Evolutionary conservation across 495 filamentous ascomycete genomes (phyloP), one percentile per base, ranked within the genome.

Genomic region (Neurospora sp.): DNA sequence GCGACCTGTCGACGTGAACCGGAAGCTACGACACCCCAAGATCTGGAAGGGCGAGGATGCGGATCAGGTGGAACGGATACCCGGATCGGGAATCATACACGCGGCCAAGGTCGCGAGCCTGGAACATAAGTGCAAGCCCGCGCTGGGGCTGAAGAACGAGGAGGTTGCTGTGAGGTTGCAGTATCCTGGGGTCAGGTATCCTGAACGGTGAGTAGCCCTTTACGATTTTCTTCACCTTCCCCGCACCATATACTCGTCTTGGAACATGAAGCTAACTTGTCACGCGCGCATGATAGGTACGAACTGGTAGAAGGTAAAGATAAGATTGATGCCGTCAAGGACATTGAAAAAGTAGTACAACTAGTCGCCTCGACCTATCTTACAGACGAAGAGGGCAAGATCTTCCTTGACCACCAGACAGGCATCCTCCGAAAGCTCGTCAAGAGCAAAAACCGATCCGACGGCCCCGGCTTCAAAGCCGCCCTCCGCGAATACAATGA

Each of bases 261-360:
- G 35, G 35, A 35, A 39, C 53, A 40, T 69, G 8, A 61, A 73
- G 37, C 70, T 71, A 70, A 70, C 65, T 75, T 80, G 74, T 77
- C 76, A 31, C 31, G 70, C 70, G n/a, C 69, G 71, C 14, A 20
- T n/a, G 44, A 22, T 76, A 93, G 91, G 74, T 98, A 93, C 77
- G 85, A 95, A 71, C 88, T 94, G 8, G 91, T 94, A 40, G 87
- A 87, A 70, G 90, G 92, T 17, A 89, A 89, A 73, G 92, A 96
- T 48, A 88, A 96, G 76, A 97, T 97, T 82, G 90, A 93, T 74
- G 91, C 94, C 6, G 82, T 94, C 71, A 88, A 91, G 75, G 96
- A 98, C 74, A 97, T 98, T 73, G 84, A 91, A 70, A 86, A 90
- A 69, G 91, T 93, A 16, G 89, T 97, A 68, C 88, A 93, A 72